Conservation (phyloP, 1,284 basidiomycete species). For the Rhodotorula sp. region DNA sequence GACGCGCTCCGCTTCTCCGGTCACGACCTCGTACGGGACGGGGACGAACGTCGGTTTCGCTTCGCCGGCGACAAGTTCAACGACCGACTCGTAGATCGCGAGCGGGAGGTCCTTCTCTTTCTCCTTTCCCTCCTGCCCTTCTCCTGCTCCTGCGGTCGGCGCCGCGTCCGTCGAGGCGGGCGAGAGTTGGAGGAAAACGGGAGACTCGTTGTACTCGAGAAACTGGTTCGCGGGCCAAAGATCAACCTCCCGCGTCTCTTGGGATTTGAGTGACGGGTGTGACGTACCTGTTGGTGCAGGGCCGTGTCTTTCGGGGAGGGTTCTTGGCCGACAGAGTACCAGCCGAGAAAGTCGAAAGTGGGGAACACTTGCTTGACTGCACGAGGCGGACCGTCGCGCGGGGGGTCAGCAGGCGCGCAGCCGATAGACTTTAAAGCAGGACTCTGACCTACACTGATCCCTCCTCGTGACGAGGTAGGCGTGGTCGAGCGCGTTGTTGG, state of each 20-base stretch:
- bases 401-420: too few relatives aligned
- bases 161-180: conserved; percentile 54
- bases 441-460: conserved; percentile 63
- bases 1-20: conserved; percentile 96
- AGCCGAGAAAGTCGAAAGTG: conserved; percentile 90
- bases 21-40: conserved; percentile 75
- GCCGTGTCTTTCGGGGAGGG: conserved; percentile 72
- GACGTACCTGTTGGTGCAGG: conserved; percentile 76
- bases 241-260: conserved; percentile 41
- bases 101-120: conserved; percentile 66
- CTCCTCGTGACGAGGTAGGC: conserved; percentile 76
- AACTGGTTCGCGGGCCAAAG: conserved; percentile 53
- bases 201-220: conserved; percentile 56
- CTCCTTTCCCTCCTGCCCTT: not conserved
- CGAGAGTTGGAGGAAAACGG: conserved; percentile 57
- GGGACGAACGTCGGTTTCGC: conserved; percentile 49
- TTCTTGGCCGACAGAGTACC: conserved; percentile 81
- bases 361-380: conserved; percentile 97
- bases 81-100: conserved; percentile 82
- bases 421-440: too few relatives aligned
- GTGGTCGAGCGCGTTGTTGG: conserved; percentile 62
- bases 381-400: too few relatives aligned
- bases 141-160: conserved; percentile 42
- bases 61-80: conserved; percentile 74
- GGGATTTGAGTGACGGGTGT: not conserved